Conservation (phyloP, 495 filamentous ascomycete genomes). For the Parathielavia appendiculata region DNA sequence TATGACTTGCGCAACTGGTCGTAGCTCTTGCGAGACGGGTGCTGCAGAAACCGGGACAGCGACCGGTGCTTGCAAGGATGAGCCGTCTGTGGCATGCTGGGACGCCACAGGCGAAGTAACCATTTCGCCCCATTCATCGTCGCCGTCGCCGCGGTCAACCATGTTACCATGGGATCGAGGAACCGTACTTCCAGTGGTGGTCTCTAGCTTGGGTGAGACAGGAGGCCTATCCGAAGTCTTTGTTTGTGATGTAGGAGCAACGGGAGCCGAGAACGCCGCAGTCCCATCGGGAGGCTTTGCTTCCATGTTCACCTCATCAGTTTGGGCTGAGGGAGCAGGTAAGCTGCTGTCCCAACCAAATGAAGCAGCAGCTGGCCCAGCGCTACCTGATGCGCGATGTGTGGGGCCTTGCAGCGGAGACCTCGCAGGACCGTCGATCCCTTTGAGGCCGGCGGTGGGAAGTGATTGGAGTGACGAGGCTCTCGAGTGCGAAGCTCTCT, state of each 20-base stretch:
- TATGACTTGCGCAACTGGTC: background rate
- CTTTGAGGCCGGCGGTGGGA: background rate
- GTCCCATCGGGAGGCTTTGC: background rate
- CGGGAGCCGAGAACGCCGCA: background rate
- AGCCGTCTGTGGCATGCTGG: conserved; percentile 13
- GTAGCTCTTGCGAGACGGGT: background rate
- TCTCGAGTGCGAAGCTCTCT: conserved; percentile 20
- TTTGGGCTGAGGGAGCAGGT: conserved; percentile 8
- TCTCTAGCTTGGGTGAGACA: background rate
- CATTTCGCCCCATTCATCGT: conserved; percentile 55
- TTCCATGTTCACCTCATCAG: background rate
- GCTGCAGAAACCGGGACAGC: conserved; percentile 10
- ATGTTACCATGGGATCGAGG: background rate
- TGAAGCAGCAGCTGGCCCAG: conserved; percentile 24
- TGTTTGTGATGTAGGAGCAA: background rate
- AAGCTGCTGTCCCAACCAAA: conserved; percentile 37
- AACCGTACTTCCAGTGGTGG: background rate
- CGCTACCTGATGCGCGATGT: conserved; percentile 21
- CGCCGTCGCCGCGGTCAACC: conserved; percentile 35
- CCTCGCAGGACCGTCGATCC: background rate
- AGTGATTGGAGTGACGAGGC: conserved; percentile 24
- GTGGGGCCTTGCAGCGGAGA: conserved; percentile 10
- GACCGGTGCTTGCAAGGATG: conserved; percentile 5
- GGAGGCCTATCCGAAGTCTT: background rate
- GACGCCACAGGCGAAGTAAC: conserved; percentile 41